Base-by-base conservation (phyloP, 2,329 filamentous ascomycete species). In the Alternaria novae-zelandiae region DNA sequence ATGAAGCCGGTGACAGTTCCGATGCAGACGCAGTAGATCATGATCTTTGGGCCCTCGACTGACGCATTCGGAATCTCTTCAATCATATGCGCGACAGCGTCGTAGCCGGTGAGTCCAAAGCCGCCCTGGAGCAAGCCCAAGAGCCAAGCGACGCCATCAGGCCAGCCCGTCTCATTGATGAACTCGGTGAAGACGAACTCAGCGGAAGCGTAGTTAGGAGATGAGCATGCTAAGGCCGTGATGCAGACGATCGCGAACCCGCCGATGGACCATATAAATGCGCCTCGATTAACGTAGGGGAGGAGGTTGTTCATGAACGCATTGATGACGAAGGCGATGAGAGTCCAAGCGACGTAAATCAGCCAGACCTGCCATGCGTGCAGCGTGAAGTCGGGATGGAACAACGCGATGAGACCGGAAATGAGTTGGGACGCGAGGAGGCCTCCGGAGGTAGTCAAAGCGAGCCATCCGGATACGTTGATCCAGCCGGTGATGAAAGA, bases 401-500 rank as follows among this genome's bases (percentile, higher is more conserved):
- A 86, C 36, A 93, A 80, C 2, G 86, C 83, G 56, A 92, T 88
- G 46, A 91, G 84, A 59, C 89, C 88, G 25, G 91, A 75, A 54
- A 93, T 86, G 65, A 93, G 86, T 65, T 89, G 86, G 69, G 88
- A 90, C 12, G 88, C 89, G 6, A 93, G 83, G 21, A 92, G 82
- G 2, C 89, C 89, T 15, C 87, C 90, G 0, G 89, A 91, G 8
- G 90, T 90, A 5, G 88, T 89, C 57, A 93, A 79, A 5, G 79
- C 79, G 30, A 91, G 88, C 89, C 90, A 92, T 15, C 89, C 90
- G n/a, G 88, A 88, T 41, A 89, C 86, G 70, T 89, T 90, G 76
- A 89, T 91, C 90, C 90, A 93, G 26, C 90, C 90, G 0, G 90
- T 92, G 50, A 89, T 86, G 82, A 90, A 93, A 50, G 88, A 90